These are phyloP conservation scores for Hyphodiscus sp. DNA, from an alignment of 2,329 filamentous ascomycete genomes.

Conservation along the genomic window DNA sequence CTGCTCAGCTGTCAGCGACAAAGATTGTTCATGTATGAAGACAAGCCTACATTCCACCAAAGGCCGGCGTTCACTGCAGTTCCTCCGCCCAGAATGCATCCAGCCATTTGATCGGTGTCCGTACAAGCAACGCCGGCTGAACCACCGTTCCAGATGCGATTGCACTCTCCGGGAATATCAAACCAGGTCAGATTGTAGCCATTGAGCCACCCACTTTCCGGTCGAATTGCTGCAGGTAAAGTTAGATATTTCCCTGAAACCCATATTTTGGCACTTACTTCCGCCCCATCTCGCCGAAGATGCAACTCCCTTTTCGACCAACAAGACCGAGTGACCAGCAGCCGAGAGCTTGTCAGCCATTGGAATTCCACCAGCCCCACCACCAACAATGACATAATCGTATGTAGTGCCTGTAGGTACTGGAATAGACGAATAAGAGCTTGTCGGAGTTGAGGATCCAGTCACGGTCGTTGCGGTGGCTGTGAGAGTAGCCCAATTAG, in stretches of 20 bases:
- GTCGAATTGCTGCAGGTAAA: slow-evolving; percentile 18
- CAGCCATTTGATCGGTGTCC: slow-evolving; percentile 67
- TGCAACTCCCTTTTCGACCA: slow-evolving; percentile 54
- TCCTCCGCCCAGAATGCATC: slow-evolving; percentile 60
- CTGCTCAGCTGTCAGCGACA: slow-evolving; percentile 25
- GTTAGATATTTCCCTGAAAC: not conserved
- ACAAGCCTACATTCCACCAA: slow-evolving; percentile 50
- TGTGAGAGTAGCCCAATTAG: slow-evolving; percentile 27
- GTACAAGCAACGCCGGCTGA: slow-evolving; percentile 49
- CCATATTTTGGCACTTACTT: slow-evolving; percentile 22
- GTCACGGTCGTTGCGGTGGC: slow-evolving; percentile 25
- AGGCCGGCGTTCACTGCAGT: slow-evolving; percentile 55
- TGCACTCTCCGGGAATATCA: slow-evolving; percentile 65
- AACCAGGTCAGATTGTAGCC: slow-evolving; percentile 61
- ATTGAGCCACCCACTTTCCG: slow-evolving; percentile 48
- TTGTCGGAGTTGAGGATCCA: slow-evolving; percentile 36
- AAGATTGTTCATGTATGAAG: not conserved
- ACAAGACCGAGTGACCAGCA: slow-evolving; percentile 56
- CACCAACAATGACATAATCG: slow-evolving; percentile 49
- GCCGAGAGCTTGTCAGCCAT: slow-evolving; percentile 54
- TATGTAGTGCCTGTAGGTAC: slow-evolving; percentile 40
- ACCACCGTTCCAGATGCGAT: slow-evolving; percentile 47
- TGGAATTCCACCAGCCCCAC: slow-evolving; percentile 46
- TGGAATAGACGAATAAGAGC: slow-evolving; percentile 40
- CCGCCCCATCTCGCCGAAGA: slow-evolving; percentile 62